Evolutionary conservation across 140 eudicot genomes (phyloP), one percentile per base, ranked within the genome.

Genomic region (Bidens hawaiensis): DNA sequence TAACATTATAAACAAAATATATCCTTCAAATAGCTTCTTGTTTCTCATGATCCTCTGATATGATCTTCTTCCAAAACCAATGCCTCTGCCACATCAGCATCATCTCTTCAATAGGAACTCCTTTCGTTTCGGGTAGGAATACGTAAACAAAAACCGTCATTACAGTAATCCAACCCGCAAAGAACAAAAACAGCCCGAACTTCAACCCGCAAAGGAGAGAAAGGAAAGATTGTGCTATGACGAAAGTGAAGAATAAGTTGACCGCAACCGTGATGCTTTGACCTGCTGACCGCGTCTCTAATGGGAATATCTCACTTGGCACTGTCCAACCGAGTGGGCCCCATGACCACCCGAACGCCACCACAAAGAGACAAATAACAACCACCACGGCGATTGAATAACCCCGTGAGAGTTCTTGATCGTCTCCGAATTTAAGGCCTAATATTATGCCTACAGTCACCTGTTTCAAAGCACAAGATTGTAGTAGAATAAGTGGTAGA

Each of bases 261-360:
- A 87, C 89, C 1, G 96, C 95, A 15, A 91, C 98, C 0, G 96
- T 91, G n/a, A 87, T 87, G 83, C 96, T 84, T 77, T 91, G 98
- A 18, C 98, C 98, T n/a, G 96, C 96, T 15, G 98, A 91, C 23
- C 98, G 76, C 1, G 83, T 85, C 55, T 91, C 98, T 66, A 91
- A 43, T 5, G 96, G 89, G 78, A 91, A 88, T 66, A 91, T 88
- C 76, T 91, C 99, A 47, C 96, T 88, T 13, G 99, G 99, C 47
- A 91, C 93, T 0, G 96, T 88, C 99, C 99, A 91, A 12, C 99
- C 96, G 7, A 87, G 85, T 5, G 96, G 93, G 48, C 99, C 96
- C 99, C 99, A 91, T 1, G 96, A 91, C 95, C 95, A 87, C 31
- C 96, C 99, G 63, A 80, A 91, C 0, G 95, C 99, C 5, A 78